These are phyloP conservation scores for Bipolaris cookei DNA, from an alignment of 2,329 filamentous ascomycete species.

Conservation along the genomic window DNA sequence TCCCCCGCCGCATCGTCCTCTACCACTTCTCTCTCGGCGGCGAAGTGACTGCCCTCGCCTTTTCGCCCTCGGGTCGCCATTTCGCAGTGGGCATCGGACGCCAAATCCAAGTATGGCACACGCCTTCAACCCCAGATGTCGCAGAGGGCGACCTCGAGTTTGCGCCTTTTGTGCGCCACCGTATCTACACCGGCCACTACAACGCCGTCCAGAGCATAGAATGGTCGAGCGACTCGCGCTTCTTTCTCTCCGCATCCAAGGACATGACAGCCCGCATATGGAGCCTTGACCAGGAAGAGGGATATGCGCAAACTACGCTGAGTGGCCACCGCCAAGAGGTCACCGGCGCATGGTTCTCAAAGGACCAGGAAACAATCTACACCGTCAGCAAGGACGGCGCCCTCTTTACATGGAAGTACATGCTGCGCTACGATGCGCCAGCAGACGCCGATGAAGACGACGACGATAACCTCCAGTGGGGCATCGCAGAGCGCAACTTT, in stretches of 20 bases:
- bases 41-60: constrained; percentile 81
- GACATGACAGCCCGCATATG: constrained; percentile 94
- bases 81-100: constrained; percentile 89
- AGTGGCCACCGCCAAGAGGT: constrained; percentile 90
- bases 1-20: constrained; percentile 81
- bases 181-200: constrained; percentile 86
- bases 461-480: constrained; percentile 79
- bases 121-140: constrained; percentile 84
- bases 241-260: constrained; percentile 90
- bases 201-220: constrained; percentile 85
- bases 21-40: constrained; percentile 95
- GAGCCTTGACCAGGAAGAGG: constrained; percentile 86
- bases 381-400: constrained; percentile 98
- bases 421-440: constrained; percentile 63
- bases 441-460: constrained; percentile 63
- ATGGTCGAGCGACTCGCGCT: constrained; percentile 95
- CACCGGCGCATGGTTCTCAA: constrained; percentile 94
- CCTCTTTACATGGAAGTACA: constrained; percentile 91
- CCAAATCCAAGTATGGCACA: constrained; percentile 94
- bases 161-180: constrained; percentile 89
- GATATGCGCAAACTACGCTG: constrained; percentile 86
- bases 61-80: constrained; percentile 87
- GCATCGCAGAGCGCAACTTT: constrained; percentile 88
- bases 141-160: constrained; percentile 89
- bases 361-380: constrained; percentile 93